These are phyloP conservation scores for Candida tallmaniae DNA, from an alignment of 805 yeast species.

Conservation along the genomic window DNA sequence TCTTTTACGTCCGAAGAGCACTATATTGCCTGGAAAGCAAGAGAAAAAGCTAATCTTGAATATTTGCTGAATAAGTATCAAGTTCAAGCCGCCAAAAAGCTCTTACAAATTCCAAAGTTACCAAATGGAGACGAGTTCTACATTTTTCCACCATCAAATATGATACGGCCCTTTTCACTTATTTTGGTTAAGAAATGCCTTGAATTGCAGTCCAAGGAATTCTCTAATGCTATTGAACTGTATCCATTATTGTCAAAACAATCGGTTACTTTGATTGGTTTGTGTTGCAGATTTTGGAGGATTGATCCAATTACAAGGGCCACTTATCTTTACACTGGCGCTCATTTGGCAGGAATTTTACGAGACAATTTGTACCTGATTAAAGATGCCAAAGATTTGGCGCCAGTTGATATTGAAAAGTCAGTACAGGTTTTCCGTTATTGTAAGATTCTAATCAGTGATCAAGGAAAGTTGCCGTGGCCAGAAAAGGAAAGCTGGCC, in stretches of 20 bases:
- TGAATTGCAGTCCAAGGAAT: slow-evolving; percentile 6
- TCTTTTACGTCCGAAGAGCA: slow-evolving; percentile 19
- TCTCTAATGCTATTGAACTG: slow-evolving; percentile 7
- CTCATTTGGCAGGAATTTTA: slow-evolving; percentile 28
- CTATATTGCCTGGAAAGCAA: slow-evolving; percentile 29
- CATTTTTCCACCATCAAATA: slow-evolving; percentile 26
- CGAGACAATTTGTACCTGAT: slow-evolving; percentile 20
- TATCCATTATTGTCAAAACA: slow-evolving; percentile 33
- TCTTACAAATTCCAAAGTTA: slow-evolving; percentile 26
- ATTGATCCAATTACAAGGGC: slow-evolving; percentile 47
- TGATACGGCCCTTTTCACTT: slow-evolving; percentile 37
- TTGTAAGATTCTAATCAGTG: slow-evolving; percentile 28
- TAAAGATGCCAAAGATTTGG: slow-evolving; percentile 17
- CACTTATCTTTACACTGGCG: slow-evolving; percentile 47
- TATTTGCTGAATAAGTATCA: slow-evolving; percentile 24
- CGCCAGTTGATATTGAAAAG: slow-evolving; percentile 26
- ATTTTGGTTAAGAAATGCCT: slow-evolving; percentile 41
- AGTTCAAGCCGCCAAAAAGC: slow-evolving; percentile 27
- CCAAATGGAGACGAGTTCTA: slow-evolving; percentile 36
- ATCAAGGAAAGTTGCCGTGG: slow-evolving; percentile 26
- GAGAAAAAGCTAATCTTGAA: slow-evolving; percentile 22
- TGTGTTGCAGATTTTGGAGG: slow-evolving; percentile 56
- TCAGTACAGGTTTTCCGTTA: slow-evolving; percentile 23
- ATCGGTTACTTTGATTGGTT: slow-evolving; percentile 38
- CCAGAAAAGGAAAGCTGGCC: slow-evolving; percentile 29